Percentiles rank a stretch among this genome's conserved stretches.
phyloP scores from a whole-genome alignment of 495 filamentous ascomycete species.

The Daldinia childiae region DNA sequence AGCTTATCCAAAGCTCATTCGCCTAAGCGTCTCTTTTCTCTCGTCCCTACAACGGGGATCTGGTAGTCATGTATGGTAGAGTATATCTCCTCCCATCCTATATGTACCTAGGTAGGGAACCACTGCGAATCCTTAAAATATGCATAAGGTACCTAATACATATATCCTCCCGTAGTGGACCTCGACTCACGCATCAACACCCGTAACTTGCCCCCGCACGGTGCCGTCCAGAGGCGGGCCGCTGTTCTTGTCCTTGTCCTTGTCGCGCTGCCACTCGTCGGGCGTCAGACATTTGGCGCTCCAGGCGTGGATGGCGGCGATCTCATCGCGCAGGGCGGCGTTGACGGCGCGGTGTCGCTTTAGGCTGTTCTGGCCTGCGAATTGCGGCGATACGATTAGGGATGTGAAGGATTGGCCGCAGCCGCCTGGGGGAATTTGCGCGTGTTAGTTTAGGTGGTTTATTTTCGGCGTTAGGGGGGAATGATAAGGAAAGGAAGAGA shows the following conservation, averaged over 20 bases:
- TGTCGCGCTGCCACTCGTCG: constrained; percentile 86
- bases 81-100: too few relatives aligned
- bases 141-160: too few relatives aligned
- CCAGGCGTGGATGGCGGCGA: constrained; percentile 97
- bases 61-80: too few relatives aligned
- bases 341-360: constrained; percentile 92
- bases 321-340: constrained; percentile 85
- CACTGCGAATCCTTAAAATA: not conserved
- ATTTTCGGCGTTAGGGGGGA: not conserved
- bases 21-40: not conserved
- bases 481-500: too few relatives aligned
- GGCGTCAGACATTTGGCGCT: constrained; percentile 95
- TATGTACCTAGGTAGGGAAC: too few relatives aligned
- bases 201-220: constrained; percentile 52
- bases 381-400: constrained; percentile 87
- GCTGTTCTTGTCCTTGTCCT: constrained; percentile 48
- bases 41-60: not conserved
- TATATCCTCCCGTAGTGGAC: too few relatives aligned
- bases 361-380: constrained; percentile 86
- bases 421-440: constrained; percentile 67
- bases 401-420: constrained; percentile 96
- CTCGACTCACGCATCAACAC: constrained; percentile 45
- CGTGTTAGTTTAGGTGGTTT: constrained; percentile 12
- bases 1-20: not conserved
- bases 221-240: constrained; percentile 56